These are phyloP conservation scores for Quercus variabilis DNA, from an alignment of 306 rosid species.

Conservation along the genomic window DNA sequence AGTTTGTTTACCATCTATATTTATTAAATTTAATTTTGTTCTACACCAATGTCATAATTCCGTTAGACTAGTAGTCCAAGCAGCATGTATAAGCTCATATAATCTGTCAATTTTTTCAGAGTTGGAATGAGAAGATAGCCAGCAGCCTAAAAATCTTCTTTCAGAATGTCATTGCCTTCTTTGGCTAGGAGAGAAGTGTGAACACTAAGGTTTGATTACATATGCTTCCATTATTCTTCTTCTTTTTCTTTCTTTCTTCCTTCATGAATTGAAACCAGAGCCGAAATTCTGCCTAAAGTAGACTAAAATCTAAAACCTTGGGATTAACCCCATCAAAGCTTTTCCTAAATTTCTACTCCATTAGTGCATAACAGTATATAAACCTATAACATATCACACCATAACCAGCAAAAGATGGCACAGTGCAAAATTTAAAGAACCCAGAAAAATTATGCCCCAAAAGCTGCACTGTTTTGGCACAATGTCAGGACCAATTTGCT, in stretches of 20 bases:
- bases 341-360: background rate
- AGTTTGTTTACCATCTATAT: background rate
- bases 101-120: background rate
- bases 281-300: background rate
- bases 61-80: background rate
- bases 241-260: background rate
- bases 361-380: background rate
- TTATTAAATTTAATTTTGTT: background rate
- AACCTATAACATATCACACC: background rate
- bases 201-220: background rate
- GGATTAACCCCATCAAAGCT: background rate
- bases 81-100: background rate
- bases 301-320: background rate
- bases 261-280: background rate
- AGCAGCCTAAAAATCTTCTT: background rate
- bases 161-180: background rate
- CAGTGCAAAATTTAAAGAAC: background rate
- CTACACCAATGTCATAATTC: background rate
- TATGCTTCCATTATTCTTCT: background rate
- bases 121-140: background rate
- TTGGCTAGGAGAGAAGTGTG: background rate
- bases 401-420: too few relatives aligned
- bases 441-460: background rate
- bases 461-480: background rate
- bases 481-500: background rate